phyloP scores from a whole-genome alignment of 345 rosid genomes.

The Trapa incisa region DNA sequence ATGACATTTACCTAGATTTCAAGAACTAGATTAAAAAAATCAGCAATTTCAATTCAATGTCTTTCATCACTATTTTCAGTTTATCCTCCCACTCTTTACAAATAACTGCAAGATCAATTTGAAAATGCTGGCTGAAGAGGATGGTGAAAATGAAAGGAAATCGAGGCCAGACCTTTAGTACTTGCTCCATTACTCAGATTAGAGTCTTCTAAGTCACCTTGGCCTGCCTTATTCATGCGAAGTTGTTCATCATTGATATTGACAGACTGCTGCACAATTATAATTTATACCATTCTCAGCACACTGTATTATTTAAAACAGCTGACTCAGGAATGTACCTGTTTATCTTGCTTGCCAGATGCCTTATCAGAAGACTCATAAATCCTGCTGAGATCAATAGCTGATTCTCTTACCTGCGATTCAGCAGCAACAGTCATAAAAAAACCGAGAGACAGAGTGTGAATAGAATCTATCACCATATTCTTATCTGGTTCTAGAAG shows the following conservation, averaged over 20 bases:
- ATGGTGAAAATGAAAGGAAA: not conserved
- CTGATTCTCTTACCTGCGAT: conserved; percentile 5
- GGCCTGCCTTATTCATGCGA: not conserved
- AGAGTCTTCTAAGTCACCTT: not conserved
- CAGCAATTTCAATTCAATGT: no score
- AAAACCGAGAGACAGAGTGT: not conserved
- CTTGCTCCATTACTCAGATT: not conserved
- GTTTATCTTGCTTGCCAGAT: no score
- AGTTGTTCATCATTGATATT: no score
- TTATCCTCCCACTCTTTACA: not conserved
- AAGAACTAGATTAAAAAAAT: no score
- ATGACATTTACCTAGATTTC: not conserved
- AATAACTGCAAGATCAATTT: not conserved
- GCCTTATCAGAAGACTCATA: no score
- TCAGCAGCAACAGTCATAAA: not conserved
- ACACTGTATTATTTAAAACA: no score
- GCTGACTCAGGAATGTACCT: no score
- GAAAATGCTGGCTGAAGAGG: not conserved
- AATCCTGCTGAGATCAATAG: not conserved
- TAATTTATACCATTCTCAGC: no score
- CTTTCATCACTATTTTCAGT: not conserved
- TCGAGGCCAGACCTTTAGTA: not conserved
- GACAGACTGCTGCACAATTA: no score
- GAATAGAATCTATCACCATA: not conserved
- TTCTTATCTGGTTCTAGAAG: not conserved